Base-by-base conservation (phyloP, 2,329 filamentous ascomycete species). In the Xylaria sp. region DNA sequence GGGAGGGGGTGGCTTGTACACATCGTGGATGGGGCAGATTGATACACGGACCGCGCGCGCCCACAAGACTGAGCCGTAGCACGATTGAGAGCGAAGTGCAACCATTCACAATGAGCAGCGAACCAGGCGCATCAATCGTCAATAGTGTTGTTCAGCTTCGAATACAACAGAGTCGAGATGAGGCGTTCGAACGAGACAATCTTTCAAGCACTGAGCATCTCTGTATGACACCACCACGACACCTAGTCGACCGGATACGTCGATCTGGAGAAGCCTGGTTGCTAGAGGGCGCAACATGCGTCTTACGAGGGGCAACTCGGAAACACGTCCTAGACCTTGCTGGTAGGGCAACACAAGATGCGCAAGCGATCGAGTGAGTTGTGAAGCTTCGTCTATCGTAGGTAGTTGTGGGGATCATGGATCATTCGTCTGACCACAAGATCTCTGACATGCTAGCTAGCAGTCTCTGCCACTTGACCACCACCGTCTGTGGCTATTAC, bases 1-100 rank as follows among this genome's bases (percentile, higher is more conserved):
- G 73, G 73, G 77, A 77, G 78, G 77, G 78, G 77, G 78, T 80
- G 79, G 75, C 76, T 81, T 81, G 81, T 67, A 69, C 48, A 51
- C 55, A 55, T 56, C 60, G 65, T 59, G 51, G 48, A 63, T 63
- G 62, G 66, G 59, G 66, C 66, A 66, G 34, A 51, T 69, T 48
- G 48, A 69, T 65, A 71, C 67, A 56, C 61, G 64, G 63, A 63
- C 60, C 57, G 61, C 58, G 28, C 44, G 28, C 44, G 60, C 64
- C 58, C 10, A 50, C 44, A 23, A 28, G 20, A 63, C 60, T 59
- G 65, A 59, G 59, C 52, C 46, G 46, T 63, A 63, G 60, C 65
- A 52, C 65, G 10, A 50, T 55, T 46, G 48, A 57, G 67, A 64
- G 52, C 37, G 44, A 44, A 64, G 60, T 67, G 60, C 51, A 34